Evolutionary conservation across 202 grass and related monocot genomes (phyloP), one percentile per base, ranked within the genome.

Genomic region (Saccharum hybrid): DNA sequence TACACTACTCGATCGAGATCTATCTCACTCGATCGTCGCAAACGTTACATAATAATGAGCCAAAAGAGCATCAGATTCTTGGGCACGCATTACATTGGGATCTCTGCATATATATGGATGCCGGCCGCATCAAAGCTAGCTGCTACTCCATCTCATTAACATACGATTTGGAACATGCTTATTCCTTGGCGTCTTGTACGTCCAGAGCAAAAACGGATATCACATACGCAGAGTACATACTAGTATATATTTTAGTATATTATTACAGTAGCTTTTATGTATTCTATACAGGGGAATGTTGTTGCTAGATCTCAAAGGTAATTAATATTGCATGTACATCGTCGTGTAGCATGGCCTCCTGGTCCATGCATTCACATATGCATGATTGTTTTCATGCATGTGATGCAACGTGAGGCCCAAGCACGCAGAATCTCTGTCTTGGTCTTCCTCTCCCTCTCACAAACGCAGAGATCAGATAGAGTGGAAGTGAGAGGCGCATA

Each of bases 301-400:
- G 11, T 4, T 68, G 38, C n/a, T n/a, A n/a, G n/a, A n/a, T n/a
- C n/a, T n/a, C n/a, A n/a, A n/a, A n/a, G n/a, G n/a, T n/a, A n/a
- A n/a, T n/a, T n/a, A n/a, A n/a, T n/a, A n/a, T n/a, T n/a, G n/a
- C 62, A 40, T 82, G 52, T 43, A 63, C 56, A 63, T 16, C 62
- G 36, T 48, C 57, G 67, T 73, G 39, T 22, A 67, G 61, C 22
- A 73, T 39, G 28, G 38, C 63, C 38, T 52, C 22, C 14, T 82
- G 68, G 73, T 38, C 79, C 74, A 74, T 83, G 79, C 79, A 81
- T 43, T 21, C n/a, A 14, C n/a, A 63, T 15, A 59, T 81, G 19
- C 76, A 91, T 94, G 87, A 83, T 88, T 81, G 89, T 85, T 73
- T 76, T 94, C 92, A 90, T 91, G 91, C 92, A 90, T 91, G 91